These are phyloP conservation scores for Erodium maritimum DNA, from an alignment of 345 rosid species.

Conservation along the genomic window DNA sequence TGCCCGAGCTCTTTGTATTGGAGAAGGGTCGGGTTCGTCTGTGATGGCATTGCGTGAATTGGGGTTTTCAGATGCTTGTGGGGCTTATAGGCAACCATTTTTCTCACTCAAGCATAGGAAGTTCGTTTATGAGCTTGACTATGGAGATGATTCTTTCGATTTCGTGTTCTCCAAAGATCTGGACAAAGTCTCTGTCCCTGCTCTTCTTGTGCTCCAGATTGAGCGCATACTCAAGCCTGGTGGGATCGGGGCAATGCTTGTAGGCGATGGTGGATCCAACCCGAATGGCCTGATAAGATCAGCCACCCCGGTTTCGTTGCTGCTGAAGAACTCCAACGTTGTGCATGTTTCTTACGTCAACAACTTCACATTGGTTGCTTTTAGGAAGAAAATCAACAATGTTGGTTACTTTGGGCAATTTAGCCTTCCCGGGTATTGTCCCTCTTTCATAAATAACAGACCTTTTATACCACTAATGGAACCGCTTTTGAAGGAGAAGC, in stretches of 20 bases:
- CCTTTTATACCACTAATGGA: constrained; percentile 41
- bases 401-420: constrained; percentile 30
- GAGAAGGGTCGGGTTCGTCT: constrained; percentile 53
- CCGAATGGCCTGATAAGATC: constrained; percentile 54
- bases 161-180: constrained; percentile 61
- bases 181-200: constrained; percentile 56
- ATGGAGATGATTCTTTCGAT: constrained; percentile 49
- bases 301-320: constrained; percentile 58
- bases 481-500: constrained; percentile 44
- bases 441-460: constrained; percentile 28
- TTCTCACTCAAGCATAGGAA: constrained; percentile 54
- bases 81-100: constrained; percentile 38
- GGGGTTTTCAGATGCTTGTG: constrained; percentile 42
- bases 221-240: constrained; percentile 75
- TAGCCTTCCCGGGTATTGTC: constrained; percentile 49
- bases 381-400: constrained; percentile 39
- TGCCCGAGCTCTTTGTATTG: constrained; percentile 62
- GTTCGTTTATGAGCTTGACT: constrained; percentile 43
- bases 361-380: constrained; percentile 54
- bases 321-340: constrained; percentile 53
- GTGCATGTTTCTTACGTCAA: constrained; percentile 51
- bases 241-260: constrained; percentile 74
- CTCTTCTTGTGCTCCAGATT: constrained; percentile 63
- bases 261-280: constrained; percentile 29
- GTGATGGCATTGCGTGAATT: constrained; percentile 40